Percentiles rank a stretch among this genome's conserved stretches.
These are phyloP conservation scores for Lyophyllum shimeji DNA, from an alignment of 768 basidiomycete genomes.

Conservation along the genomic window DNA sequence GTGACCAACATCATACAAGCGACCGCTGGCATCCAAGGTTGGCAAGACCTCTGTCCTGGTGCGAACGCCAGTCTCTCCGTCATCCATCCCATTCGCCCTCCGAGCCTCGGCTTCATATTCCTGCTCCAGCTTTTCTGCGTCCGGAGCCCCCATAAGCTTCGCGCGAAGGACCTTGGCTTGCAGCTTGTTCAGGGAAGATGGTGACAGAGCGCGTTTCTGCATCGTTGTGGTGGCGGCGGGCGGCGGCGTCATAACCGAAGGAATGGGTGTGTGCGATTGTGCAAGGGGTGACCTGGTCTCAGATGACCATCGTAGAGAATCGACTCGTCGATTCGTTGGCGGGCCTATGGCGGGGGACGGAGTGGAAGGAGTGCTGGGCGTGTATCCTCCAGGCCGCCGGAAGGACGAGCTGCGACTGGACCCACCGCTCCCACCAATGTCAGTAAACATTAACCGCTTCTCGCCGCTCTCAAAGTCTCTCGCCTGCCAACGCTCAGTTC, in stretches of 20 bases:
- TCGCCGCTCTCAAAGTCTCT: slow-evolving; percentile 44
- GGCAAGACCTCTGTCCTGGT: slow-evolving; percentile 83
- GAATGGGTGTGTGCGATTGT: slow-evolving; percentile 81
- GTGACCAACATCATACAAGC: slow-evolving; percentile 88
- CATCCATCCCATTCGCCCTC: slow-evolving; percentile 44
- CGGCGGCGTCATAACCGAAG: slow-evolving; percentile 85
- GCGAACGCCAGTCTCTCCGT: slow-evolving; percentile 41
- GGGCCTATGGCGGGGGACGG: slow-evolving; percentile 52
- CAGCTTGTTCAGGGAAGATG: slow-evolving; percentile 83
- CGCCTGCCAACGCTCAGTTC: slow-evolving; percentile 27
- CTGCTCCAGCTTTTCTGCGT: slow-evolving; percentile 75
- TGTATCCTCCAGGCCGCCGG: slow-evolving; percentile 71
- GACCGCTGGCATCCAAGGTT: slow-evolving; percentile 80
- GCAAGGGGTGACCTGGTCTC: slow-evolving; percentile 57
- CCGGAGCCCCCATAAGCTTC: slow-evolving; percentile 78
- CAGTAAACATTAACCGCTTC: slow-evolving; percentile 68
- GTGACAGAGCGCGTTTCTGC: slow-evolving; percentile 53
- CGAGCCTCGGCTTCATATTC: slow-evolving; percentile 78
- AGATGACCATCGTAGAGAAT: slow-evolving; percentile 61
- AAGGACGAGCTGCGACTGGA: slow-evolving; percentile 88
- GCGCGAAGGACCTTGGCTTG: slow-evolving; percentile 94
- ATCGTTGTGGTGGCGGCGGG: slow-evolving; percentile 27
- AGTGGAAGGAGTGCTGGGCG: slow-evolving; percentile 55
- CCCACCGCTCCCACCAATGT: slow-evolving; percentile 56
- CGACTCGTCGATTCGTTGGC: slow-evolving; percentile 51